Evolutionary conservation across 2,329 filamentous ascomycete genomes (phyloP), one percentile per base, ranked within the genome.

Genomic region (Arachnopeziza araneosa): DNA sequence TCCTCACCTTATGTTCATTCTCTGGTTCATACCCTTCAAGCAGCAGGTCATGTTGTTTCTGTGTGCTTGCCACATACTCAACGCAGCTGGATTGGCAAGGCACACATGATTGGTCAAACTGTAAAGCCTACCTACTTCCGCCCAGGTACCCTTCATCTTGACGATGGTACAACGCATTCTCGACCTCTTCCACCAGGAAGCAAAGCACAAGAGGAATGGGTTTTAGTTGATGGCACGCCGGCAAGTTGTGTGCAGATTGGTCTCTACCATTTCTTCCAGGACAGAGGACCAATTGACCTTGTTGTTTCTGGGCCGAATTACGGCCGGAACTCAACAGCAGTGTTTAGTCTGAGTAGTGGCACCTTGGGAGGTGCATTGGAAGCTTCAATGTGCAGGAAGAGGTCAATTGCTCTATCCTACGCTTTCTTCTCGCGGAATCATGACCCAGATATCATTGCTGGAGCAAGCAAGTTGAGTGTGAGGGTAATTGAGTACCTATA

Each of bases 21-120:
- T 63, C 82, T 93, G 60, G 82, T 93, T 51, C 79, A 84, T 62
- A 82, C 83, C 57, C 85, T 95, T 55, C 85, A 91, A 73, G 75
- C 80, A 59, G 85, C 88, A 32, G 92, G 92, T 8, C 93, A 97
- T 75, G 81, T 79, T n/a, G 91, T 98, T 62, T 96, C 91, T 8
- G 93, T 99, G 55, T 89, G 95, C 64, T 84, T 99, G 17, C 95
- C 95, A 1, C 85, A 97, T 74, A 88, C 87, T 7, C 95, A 99
- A 77, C 87, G 93, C 64, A 96, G 92, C 59, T 99, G 95, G 95
- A 98, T 99, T 70, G 93, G 93, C 69, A 99, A 99, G 79, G 95
- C 95, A 2, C 95, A 98, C 75, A 90, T 98, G 71, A 92, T 98
- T 69, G 93, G 93, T 59, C 88, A 93, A 73, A 89, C 90, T 10